A percentile compares a stretch with the other conserved stretches of the same genome.
These are phyloP conservation scores for Pichia sp. DNA, from an alignment of 1,139 yeast genomes.

Conservation along the genomic window DNA sequence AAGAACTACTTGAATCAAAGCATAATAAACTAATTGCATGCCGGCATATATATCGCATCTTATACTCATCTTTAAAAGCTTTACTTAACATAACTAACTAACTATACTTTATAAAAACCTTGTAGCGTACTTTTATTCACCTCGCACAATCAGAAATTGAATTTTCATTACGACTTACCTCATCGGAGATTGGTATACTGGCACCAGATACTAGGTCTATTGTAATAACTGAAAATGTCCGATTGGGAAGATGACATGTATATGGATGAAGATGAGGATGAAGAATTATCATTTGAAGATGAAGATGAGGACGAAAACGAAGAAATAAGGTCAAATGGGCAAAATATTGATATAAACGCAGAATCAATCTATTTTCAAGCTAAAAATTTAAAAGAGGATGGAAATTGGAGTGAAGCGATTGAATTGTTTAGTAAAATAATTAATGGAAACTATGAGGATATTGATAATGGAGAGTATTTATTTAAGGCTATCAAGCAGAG, in stretches of 20 bases:
- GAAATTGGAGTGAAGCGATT: constrained; percentile 42
- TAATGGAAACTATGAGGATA: constrained; percentile 17
- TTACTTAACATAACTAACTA: too few relatives aligned
- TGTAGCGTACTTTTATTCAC: too few relatives aligned
- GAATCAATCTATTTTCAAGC: constrained; percentile 24
- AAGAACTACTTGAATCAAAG: too few relatives aligned
- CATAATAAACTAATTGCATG: too few relatives aligned
- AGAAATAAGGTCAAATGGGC: constrained; percentile 15
- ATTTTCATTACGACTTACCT: too few relatives aligned
- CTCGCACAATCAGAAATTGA: too few relatives aligned
- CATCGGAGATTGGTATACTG: too few relatives aligned
- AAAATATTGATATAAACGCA: constrained; percentile 10
- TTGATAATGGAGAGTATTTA: constrained; percentile 29
- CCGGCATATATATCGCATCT: too few relatives aligned
- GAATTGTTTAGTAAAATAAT: constrained; percentile 33
- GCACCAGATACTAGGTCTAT: too few relatives aligned
- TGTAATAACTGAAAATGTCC: constrained; percentile 15
- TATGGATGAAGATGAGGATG: constrained; percentile 26
- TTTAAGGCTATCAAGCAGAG: constrained; percentile 62
- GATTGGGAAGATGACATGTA: constrained; percentile 29
- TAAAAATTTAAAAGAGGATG: constrained; percentile 36
- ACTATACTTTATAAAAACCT: too few relatives aligned
- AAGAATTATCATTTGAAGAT: constrained; percentile 25
- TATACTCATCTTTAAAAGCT: too few relatives aligned
- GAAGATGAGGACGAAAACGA: constrained; percentile 24